Evolutionary conservation across 2,329 filamentous ascomycete species (phyloP), one percentile per base, ranked within the genome.

Genomic region (Capronia americana): DNA sequence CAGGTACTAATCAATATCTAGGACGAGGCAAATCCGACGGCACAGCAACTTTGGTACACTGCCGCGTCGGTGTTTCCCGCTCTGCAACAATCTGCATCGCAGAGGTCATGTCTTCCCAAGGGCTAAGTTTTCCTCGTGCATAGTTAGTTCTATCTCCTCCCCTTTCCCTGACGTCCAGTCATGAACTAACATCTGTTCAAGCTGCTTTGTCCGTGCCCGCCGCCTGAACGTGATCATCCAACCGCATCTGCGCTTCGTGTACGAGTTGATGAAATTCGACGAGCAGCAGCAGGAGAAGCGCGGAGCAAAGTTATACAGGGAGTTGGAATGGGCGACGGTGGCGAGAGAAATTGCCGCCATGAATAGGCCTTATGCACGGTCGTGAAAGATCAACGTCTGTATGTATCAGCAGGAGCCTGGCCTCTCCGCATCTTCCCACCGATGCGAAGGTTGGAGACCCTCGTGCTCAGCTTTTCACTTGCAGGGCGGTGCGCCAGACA

Each of bases 61-160:
- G 95, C 77, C 90, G 95, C 20, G 95, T 99, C 7, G 95, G 95
- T 56, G 95, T 99, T 62, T 97, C 93, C 58, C 88, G 95, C 59
- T 97, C 92, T 69, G 95, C 95, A 12, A 99, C 94, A 1, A 97
- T 99, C 68, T 98, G 95, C 77, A 99, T 99, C 74, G 95, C 95
- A n/a, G 93, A 98, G 78, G 92, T 98, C 41, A 99, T 99, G 95
- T 88, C 90, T 41, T 84, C 90, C 28, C 79, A 92, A 73, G 84
- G 87, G 24, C 81, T 97, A 70, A 95, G 92, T 0, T 94, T 98
- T 73, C 93, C 95, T 12, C 87, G 92, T 63, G 95, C 95, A 66
- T 99, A 99, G 84, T 87, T 79, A 77, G 85, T 82, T 20, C 8
- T 26, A 20, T 12, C 60, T 12, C 32, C 32, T 34, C 26, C 7